Evolutionary conservation across 352 stramenopile genomes (phyloP).

Genomic region (Phytophthora nicotianae): DNA sequence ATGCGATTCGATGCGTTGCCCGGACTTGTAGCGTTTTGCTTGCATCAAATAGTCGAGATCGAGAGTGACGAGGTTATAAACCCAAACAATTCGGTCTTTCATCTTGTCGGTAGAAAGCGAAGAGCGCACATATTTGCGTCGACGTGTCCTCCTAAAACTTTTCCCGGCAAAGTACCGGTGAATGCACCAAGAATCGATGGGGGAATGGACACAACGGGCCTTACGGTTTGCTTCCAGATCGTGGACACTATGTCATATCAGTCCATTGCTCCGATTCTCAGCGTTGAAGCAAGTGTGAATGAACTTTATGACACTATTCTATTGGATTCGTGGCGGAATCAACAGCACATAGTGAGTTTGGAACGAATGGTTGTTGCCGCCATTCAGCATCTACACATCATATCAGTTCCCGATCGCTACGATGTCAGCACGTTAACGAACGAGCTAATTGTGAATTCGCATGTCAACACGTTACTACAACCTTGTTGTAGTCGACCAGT

Average conservation of each 20-base stretch:
- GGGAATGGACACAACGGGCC: conserved; percentile 3
- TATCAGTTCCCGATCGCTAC: conserved; percentile 34
- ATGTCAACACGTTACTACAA: conserved; percentile 38
- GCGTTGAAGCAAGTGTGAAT: conserved; percentile 35
- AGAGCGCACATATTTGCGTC: conserved; percentile 47
- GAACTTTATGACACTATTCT: conserved; percentile 38
- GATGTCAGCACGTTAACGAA: conserved; percentile 20
- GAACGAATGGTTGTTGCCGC: conserved; percentile 41
- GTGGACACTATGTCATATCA: conserved; percentile 18
- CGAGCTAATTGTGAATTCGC: conserved; percentile 45
- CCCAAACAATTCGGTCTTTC: not conserved
- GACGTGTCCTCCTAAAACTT: conserved; percentile 27
- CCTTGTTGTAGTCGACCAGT: conserved; percentile 16
- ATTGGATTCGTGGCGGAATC: conserved; percentile 7
- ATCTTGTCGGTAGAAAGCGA: conserved; percentile 20
- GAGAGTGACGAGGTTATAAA: conserved; percentile 1
- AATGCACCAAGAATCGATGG: not conserved
- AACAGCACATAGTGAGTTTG: conserved; percentile 31
- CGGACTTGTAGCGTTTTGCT: conserved; percentile 42
- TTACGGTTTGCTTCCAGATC: conserved; percentile 44
- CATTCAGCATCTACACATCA: conserved; percentile 48
- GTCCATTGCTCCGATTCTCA: conserved; percentile 1
- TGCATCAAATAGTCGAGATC: conserved; percentile 44
- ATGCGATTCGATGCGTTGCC: conserved; percentile 33
- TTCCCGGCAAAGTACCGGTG: conserved; percentile 2